Base-by-base conservation (phyloP, 345 rosid species). In the Jatropha curcas region DNA sequence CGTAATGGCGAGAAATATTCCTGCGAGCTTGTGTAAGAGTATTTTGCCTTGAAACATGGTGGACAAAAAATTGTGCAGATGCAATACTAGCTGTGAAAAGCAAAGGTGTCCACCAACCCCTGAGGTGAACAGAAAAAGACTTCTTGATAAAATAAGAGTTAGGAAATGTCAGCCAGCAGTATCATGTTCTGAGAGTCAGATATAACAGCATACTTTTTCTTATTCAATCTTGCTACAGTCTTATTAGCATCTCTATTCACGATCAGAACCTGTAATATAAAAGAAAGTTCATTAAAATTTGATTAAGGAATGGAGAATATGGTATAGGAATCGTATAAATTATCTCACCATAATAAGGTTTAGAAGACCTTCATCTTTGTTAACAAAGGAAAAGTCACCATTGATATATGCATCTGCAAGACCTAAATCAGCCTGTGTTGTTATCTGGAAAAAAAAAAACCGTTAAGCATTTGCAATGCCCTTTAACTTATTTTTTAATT, bases 21-120 rank as follows among this genome's bases (percentile, higher is more conserved):
- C 98, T 80, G 19, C 97, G 92, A 80, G 98, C 95, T 86, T 94
- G 98, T 51, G 92, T 92, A 24, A 92, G 82, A 19, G 92, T 89
- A 76, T 92, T 94, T 68, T 84, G 87, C 71, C 98, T 86, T 20
- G 86, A 85, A 22, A 87, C 84, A 80, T 92, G 98, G 80, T 75
- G 89, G 39, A 87, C 71, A 80, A 90, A 94, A 65, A 87, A 87
- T 76, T 90, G 90, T 64, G 97, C 91, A 20, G 93, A 92, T 65
- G 95, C 83, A 67, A 92, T 70, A 70, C 88, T 82, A 1, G 97
- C 95, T 7, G 97, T 89, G 50, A 88, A 71, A 57, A 94, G 71
- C 83, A 87, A 57, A 24, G 97, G 98, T 14, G 95, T 92, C 98
- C 98, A 94, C 98, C 98, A 92, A 39, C 98, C 98, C 85, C 98